Evolutionary conservation across 2,329 filamentous ascomycete genomes (phyloP), one percentile per base, ranked within the genome.

Genomic region (Hirsutella rhossiliensis): DNA sequence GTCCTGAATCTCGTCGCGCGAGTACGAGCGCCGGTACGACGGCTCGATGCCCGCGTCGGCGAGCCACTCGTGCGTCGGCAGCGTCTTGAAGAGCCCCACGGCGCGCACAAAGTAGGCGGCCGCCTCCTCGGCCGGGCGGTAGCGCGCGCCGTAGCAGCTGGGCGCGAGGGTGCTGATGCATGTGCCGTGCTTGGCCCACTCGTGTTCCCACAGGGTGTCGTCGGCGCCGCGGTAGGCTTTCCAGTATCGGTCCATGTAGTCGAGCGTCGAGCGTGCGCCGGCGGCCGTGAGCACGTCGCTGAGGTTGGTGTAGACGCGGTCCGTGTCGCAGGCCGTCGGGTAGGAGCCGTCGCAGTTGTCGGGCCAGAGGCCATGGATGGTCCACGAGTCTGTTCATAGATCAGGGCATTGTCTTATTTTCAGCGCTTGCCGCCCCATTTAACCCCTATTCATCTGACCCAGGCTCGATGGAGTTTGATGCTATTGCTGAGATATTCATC

Each of bases 151-250:
- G 63, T 86, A 88, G 67, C 84, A 88, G 17, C 63, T 60, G 0
- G 82, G 75, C 40, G 80, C 69, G 11, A 87, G 69, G 0, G 84
- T 87, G 52, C 69, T 78, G 50, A 87, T 76, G 62, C 83, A 87
- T 15, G 69, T 72, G 47, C 83, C 84, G 59, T 87, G 83, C 59
- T 85, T 87, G 50, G 68, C 68, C 80, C 80, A 87, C 61, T 87
- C 83, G 59, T 87, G 82, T 56, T 82, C 67, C 83, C 83, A 87
- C 52, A 87, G 76, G 11, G 62, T 63, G 52, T 81, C 73, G 50
- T 82, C 75, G 37, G 78, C 62, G 45, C 80, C 81, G 41, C 73
- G 57, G 60, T 80, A 75, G 55, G 82, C 78, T 57, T 84, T 80
- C 84, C 83, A 87, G 64, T 81, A 85, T 2, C 65, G 75, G 42